Base-by-base conservation (phyloP, 352 stramenopile genomes). In the Halophytophthora polymorphica region DNA sequence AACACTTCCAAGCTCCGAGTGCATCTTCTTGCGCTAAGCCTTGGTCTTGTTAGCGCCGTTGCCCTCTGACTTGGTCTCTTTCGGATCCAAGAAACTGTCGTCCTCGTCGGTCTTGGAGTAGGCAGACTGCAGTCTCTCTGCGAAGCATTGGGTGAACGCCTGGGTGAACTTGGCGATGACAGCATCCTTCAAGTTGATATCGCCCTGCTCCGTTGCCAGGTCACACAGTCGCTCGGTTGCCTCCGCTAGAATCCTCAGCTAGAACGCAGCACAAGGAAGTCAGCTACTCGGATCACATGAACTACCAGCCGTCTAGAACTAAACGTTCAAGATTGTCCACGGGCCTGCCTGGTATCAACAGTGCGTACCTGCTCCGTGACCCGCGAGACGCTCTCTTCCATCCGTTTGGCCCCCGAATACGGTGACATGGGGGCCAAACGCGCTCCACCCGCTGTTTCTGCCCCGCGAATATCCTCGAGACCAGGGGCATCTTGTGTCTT, bases 121-220 rank as follows among this genome's bases (percentile, higher is more conserved):
- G 23, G 82, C 64, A 0, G 61, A 58, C 25, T 69, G 61, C 14
- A 88, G 46, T 42, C 83, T 86, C 29, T 90, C 74, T 8, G 76
- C 83, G 58, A 92, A 93, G 53, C 79, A 93, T 23, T 88, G 73
- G 15, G 79, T 85, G 58, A 90, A 89, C 11, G 84, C 57, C 37
- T 80, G 65, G 8, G 69, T 78, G 19, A 88, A 57, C 51, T 83
- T 79, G 50, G 76, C 73, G 25, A 88, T 50, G 31, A 90, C 67
- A 2, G 87, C 67, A 41, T 89, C 73, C 58, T 93, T 90, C 4
- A 90, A 42, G 42, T 75, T 84, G 42, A 84, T 56, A 23, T 92
- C 77, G 47, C 83, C 79, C 43, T 93, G 75, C 57, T 90, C 82
- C 31, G 89, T 69, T 7, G 79, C 77, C 39, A 90, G 58, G 45